Percentiles rank a stretch among this genome's conserved stretches.
Evolutionary conservation across 2,329 filamentous ascomycete species (phyloP).

Genomic region (Metarhizium sp.): DNA sequence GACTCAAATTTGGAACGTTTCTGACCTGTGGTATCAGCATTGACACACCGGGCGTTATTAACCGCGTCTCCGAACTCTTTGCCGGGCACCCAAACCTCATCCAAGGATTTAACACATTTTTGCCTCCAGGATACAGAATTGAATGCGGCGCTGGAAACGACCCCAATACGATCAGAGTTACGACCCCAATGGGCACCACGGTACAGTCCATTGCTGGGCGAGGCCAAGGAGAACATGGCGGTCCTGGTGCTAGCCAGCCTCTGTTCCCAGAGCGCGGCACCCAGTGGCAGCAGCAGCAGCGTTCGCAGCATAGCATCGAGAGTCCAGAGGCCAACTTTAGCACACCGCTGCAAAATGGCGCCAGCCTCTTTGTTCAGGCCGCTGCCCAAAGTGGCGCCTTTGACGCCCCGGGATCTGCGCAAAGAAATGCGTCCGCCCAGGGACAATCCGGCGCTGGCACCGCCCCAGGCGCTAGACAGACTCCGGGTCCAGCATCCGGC

Average conservation of each 20-base stretch:
- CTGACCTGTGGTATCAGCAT: conserved; percentile 47
- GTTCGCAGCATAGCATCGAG: conserved; percentile 47
- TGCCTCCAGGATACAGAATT: conserved; percentile 91
- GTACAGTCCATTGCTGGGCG: conserved; percentile 71
- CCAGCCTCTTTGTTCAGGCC: conserved; percentile 36
- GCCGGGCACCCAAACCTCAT: conserved; percentile 92
- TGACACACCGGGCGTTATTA: conserved; percentile 95
- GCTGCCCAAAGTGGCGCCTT: conserved; percentile 27
- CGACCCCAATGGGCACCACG: conserved; percentile 94
- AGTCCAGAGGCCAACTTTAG: conserved; percentile 55
- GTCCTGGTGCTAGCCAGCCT: conserved; percentile 27
- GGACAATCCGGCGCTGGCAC: conserved; percentile 31
- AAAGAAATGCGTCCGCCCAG: conserved; percentile 20
- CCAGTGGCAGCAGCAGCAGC: conserved; percentile 49
- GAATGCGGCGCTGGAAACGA: conserved; percentile 92
- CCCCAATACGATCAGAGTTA: conserved; percentile 91
- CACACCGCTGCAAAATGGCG: conserved; percentile 42
- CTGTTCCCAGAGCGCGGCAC: conserved; percentile 38
- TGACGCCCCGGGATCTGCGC: conserved; percentile 20
- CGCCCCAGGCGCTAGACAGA: conserved; percentile 42
- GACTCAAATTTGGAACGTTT: conserved; percentile 67
- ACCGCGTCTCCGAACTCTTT: conserved; percentile 89
- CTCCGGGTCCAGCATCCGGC: conserved; percentile 47
- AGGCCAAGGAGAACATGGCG: conserved; percentile 32
- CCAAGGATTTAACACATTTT: conserved; percentile 95